Conservation (phyloP, 441 rosid genomes). For the Gossypium aridum region DNA sequence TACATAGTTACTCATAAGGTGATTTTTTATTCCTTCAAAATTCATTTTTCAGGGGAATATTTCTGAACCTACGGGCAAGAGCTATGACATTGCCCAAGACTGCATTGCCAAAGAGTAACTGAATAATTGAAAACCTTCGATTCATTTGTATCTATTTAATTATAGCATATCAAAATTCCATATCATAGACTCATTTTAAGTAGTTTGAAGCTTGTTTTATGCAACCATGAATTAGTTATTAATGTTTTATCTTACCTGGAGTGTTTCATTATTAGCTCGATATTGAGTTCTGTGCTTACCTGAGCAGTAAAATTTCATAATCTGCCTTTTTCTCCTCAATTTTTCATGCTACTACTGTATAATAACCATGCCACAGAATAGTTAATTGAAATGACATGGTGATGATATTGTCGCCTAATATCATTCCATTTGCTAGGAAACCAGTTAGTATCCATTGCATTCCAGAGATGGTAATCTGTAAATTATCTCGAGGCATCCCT, state of each 20-base stretch:
- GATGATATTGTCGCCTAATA: background rate
- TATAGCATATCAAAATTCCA: background rate
- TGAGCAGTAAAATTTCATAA: background rate
- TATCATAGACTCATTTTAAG: background rate
- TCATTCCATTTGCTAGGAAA: background rate
- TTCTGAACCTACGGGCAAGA: slow-evolving; percentile 66
- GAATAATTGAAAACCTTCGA: background rate
- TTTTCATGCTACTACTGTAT: background rate
- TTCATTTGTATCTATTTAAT: background rate
- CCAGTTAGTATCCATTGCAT: background rate
- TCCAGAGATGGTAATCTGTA: background rate
- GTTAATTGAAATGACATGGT: background rate
- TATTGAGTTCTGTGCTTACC: background rate
- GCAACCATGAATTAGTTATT: background rate
- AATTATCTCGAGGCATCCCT: background rate
- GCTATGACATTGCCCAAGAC: slow-evolving; percentile 50
- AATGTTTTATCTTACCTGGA: background rate
- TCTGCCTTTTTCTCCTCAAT: background rate
- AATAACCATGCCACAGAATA: background rate
- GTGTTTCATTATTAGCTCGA: background rate
- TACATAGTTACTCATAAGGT: background rate
- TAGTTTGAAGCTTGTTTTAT: background rate
- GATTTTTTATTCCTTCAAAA: background rate
- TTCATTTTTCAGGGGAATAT: slow-evolving; percentile 68
- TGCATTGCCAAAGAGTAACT: slow-evolving; percentile 43